Base-by-base conservation (phyloP, 495 filamentous ascomycete species). In the Oidiodendron maius region DNA sequence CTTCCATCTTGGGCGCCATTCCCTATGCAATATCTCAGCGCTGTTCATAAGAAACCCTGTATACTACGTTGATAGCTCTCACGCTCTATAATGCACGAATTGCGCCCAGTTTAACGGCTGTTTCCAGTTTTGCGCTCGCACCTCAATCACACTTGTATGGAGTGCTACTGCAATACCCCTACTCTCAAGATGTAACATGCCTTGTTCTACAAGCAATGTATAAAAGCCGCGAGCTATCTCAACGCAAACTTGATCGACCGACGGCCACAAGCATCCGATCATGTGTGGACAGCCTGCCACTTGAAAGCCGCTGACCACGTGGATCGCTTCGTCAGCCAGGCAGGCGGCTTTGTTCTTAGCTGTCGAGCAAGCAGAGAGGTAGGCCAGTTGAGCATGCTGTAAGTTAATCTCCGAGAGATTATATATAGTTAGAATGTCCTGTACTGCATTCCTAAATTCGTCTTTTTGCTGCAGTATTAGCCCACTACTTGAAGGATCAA, bases 341-440 rank as follows among this genome's bases (percentile, higher is more conserved):
- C 21, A 11, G 1, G 35, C 20, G 0, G 24, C 41, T 6, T 45
- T 9, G 32, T 60, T 64, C 2, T 50, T 44, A 2, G 60, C 63
- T 0, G 63, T 66, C 0, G 53, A 58, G 30, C 64, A 70, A 2
- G 68, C 65, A 1, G 68, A 69, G 8, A 71, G 58, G 25, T 48
- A 53, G 2, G 51, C 44, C 4, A 53, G 9, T 37, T 30, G 3
- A 25, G 15, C 38, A 17, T 36, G n/a, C 15, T 10, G 17, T 2
- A 40, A n/a, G 17, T 32, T 41, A 1, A 30, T 6, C 21, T 24
- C 23, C 6, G 18, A 26, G 16, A 34, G 25, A n/a, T 46, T 12
- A 9, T 20, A 8, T 17, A 52, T 34, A 12, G 41, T 46, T 30
- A 46, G 15, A 21, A 17, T 3, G 25, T 49, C 46, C 21, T 40